Evolutionary conservation across 768 basidiomycete species (phyloP).

Genomic region (Neoboletus brunneissimus): DNA sequence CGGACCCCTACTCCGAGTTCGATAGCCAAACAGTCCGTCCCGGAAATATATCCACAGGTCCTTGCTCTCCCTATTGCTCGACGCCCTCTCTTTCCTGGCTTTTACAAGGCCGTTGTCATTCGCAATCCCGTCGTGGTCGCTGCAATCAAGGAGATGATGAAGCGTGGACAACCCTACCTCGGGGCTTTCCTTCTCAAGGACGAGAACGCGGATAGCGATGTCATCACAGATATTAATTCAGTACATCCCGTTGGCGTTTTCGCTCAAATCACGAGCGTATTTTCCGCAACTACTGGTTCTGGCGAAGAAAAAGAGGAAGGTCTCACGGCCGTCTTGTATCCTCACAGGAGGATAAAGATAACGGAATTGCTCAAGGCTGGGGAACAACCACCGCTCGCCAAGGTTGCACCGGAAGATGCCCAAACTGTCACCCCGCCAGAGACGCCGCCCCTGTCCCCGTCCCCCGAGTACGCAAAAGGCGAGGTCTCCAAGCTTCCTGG

Average conservation of each 20-base stretch:
- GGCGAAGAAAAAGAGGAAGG: constrained; percentile 78
- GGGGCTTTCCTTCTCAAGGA: constrained; percentile 97
- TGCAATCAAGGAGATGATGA: constrained; percentile 95
- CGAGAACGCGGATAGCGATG: constrained; percentile 86
- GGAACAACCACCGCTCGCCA: constrained; percentile 35
- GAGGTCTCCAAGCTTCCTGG: constrained; percentile 25
- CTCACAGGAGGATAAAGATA: constrained; percentile 86
- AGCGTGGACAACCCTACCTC: constrained; percentile 94
- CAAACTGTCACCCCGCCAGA: constrained; percentile 47
- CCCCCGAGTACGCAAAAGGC: constrained; percentile 20
- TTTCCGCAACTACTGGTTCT: constrained; percentile 54
- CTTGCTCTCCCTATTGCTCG: constrained; percentile 94
- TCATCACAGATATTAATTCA: constrained; percentile 82
- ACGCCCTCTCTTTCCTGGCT: constrained; percentile 93
- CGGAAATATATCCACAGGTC: constrained; percentile 89
- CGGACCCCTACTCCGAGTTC: constrained; percentile 42
- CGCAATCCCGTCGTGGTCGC: constrained; percentile 87
- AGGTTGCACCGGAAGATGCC: constrained; percentile 37
- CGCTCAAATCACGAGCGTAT: constrained; percentile 94
- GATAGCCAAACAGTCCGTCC: constrained; percentile 83
- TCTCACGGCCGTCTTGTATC: constrained; percentile 92
- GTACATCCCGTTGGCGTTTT: constrained; percentile 95
- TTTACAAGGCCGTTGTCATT: constrained; percentile 97
- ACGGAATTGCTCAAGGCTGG: constrained; percentile 80
- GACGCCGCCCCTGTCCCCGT: constrained; percentile 33